Evolutionary conservation across 805 yeast species (phyloP).

Genomic region (Ogataea naganishii): DNA sequence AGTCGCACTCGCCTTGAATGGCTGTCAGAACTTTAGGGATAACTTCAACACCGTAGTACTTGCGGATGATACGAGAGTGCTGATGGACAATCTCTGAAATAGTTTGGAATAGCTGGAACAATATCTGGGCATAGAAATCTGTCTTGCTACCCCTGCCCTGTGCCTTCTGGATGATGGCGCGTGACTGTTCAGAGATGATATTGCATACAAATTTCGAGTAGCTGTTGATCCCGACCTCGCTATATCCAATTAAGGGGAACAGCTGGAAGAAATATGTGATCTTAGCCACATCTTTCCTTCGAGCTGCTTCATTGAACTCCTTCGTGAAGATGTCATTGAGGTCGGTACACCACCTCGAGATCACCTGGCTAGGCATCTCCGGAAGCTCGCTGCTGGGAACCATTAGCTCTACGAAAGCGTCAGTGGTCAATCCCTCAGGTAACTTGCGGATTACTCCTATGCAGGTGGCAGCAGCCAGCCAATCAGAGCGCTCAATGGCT

Average conservation of each 20-base stretch:
- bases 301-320: slow-evolving; percentile 68
- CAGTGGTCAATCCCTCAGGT: slow-evolving; percentile 44
- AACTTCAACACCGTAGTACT: slow-evolving; percentile 59
- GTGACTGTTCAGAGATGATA: slow-evolving; percentile 71
- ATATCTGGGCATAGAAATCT: slow-evolving; percentile 51
- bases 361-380: slow-evolving; percentile 54
- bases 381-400: slow-evolving; percentile 87
- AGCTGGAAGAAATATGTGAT: slow-evolving; percentile 75
- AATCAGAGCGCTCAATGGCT: slow-evolving; percentile 60
- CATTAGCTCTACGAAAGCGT: slow-evolving; percentile 67
- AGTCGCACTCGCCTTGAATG: slow-evolving; percentile 81
- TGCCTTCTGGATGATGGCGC: slow-evolving; percentile 48
- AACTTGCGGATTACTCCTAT: slow-evolving; percentile 45
- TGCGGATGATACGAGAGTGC: slow-evolving; percentile 71
- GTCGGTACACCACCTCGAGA: slow-evolving; percentile 50
- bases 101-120: slow-evolving; percentile 69
- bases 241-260: slow-evolving; percentile 78
- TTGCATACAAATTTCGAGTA: slow-evolving; percentile 84
- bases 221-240: slow-evolving; percentile 61
- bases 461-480: slow-evolving; percentile 72
- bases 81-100: slow-evolving; percentile 79
- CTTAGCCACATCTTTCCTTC: slow-evolving; percentile 51
- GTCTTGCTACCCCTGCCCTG: slow-evolving; percentile 27
- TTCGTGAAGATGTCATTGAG: slow-evolving; percentile 47
- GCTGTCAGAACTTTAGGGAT: slow-evolving; percentile 60